Evolutionary conservation across 164 flowering plant genomes (phyloP), one percentile per base, ranked within the genome.

Genomic region (Piper betle): DNA sequence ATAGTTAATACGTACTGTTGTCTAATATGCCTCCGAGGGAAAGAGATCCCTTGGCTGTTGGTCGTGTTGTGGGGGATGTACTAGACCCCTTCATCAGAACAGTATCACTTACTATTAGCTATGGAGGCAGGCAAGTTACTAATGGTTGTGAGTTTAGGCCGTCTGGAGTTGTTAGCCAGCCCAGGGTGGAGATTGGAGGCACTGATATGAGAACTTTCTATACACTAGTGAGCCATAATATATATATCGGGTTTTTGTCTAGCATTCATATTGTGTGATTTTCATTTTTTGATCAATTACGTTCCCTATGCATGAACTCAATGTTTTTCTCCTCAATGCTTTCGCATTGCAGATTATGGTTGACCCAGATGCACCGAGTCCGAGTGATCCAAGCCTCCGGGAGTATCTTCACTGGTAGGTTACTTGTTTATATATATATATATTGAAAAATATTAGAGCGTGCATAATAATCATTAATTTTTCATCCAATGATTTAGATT

Each of bases 61-160:
- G 88, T 37, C 39, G 90, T 5, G 81, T 86, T 7, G 65, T 84
- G 17, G 94, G 94, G n/a, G 88, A 84, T 75, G 83, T 84, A n/a
- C 60, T 82, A 55, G 86, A 84, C 58, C 74, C 79, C 16, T 84
- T 84, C 54, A 67, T 63, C 13, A 68, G 78, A 66, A 74, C 83
- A 2, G 52, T 79, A 3, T 4, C 74, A 25, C 67, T 82, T 1
- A 73, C 76, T 53, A 79, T 79, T 0, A 50, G 18, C 39, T 84
- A 66, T 65, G 65, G 19, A 15, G 33, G 39, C 17, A 78, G 71
- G 63, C 84, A 71, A 37, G 74, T 84, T 2, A 72, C 52, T 53
- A 84, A 79, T 73, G 85, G 88, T 0, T 74, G 78, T 59, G 93
- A 84, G 71, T 64, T 86, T 65, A 82, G 71, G 42, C 84, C 90